Base-by-base conservation (phyloP, 2,329 filamentous ascomycete genomes). In the Scedosporium aurantiacum region DNA sequence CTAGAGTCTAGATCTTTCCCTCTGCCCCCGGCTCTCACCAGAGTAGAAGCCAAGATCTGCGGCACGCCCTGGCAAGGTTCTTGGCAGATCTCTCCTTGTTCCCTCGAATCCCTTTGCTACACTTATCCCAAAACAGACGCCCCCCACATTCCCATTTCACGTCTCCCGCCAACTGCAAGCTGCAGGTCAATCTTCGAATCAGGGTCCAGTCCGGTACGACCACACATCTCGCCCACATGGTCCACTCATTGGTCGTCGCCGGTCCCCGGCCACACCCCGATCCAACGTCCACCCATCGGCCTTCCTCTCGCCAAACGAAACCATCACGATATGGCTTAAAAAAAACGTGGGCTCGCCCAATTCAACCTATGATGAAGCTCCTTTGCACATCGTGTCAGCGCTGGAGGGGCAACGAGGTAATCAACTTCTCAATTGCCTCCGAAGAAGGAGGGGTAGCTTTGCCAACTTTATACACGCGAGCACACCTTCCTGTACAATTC, bases 221-320 rank as follows among this genome's bases (percentile, higher is more conserved):
- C 57, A 59, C 41, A 21, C 43, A n/a, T n/a, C 16, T 28, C 40
- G 58, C 43, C 58, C 58, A 60, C 58, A 60, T 60, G 58, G 58
- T 43, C 58, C 58, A 60, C 58, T 60, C 58, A 60, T 60, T 60
- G 58, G 58, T 40, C 58, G 58, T 43, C 32, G 58, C 58, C 41
- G 5, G 41, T 40, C 32, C 25, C 27, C 58, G 41, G 16, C 23
- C 43, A 27, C 32, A 2, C 14, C 41, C 47, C 47, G 47, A 52
- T 25, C 27, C 58, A 27, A 32, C 23, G n/a, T 32, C 50, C 50
- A 54, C 50, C 12, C 41, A 10, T 32, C 57, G 18, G 8, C 57
- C 18, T 28, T 41, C 10, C 23, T 50, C 41, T 28, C 40, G 40
- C 23, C 57, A 16, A n/a, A n/a, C 32, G 37, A 27, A 25, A 23